phyloP scores from a whole-genome alignment of 352 stramenopile species.

The Albugo candida region DNA sequence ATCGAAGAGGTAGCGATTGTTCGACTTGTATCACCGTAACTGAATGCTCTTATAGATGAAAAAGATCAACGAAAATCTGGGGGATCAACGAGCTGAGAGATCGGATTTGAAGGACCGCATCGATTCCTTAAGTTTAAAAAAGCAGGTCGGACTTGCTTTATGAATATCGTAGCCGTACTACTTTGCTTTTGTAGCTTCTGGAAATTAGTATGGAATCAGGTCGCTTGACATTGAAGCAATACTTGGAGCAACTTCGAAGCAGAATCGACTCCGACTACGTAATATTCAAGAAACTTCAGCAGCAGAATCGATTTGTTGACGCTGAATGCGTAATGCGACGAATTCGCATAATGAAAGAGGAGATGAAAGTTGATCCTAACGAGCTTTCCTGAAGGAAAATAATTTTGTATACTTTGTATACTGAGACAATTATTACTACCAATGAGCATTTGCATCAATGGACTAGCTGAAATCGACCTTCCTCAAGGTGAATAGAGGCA shows the following conservation, averaged over 20 bases:
- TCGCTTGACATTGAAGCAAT: conserved; percentile 53
- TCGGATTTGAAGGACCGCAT: conserved; percentile 28
- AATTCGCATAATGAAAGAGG: no score
- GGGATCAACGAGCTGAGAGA: no score
- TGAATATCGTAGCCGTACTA: neutral
- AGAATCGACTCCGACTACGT: conserved; percentile 29
- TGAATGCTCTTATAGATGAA: conserved; percentile 19
- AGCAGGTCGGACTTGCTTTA: conserved; percentile 14
- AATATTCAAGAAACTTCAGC: conserved; percentile 24
- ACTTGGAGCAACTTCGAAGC: conserved; percentile 24
- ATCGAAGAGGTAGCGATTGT: conserved; percentile 40
- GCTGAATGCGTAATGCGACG: no score
- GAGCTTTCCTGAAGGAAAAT: no score
- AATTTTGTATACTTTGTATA: no score
- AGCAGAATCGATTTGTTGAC: conserved; percentile 8
- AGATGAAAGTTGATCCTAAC: no score
- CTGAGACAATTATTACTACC: no score
- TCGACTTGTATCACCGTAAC: neutral
- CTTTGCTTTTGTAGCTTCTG: conserved; percentile 13
- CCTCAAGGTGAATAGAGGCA: no score
- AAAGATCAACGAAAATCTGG: conserved; percentile 33
- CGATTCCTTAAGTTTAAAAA: conserved; percentile 53
- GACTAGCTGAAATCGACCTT: no score
- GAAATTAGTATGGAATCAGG: conserved; percentile 72
- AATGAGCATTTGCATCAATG: no score